These are phyloP conservation scores for Entelexis sorbosivorans DNA, from an alignment of 1,139 yeast genomes.

Conservation along the genomic window DNA sequence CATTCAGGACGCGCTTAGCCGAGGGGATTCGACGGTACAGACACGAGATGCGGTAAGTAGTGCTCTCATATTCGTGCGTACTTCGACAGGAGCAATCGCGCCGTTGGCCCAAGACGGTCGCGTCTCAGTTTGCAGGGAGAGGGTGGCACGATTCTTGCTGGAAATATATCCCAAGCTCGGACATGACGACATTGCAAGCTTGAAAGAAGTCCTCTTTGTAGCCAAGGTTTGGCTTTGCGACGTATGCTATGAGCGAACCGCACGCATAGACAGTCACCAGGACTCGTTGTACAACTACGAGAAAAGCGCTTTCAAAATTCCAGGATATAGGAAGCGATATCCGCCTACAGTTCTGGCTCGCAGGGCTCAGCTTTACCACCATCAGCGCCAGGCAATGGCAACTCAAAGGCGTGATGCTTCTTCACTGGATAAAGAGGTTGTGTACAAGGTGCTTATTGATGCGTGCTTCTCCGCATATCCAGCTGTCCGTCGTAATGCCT, in stretches of 20 bases:
- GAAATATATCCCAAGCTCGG: slow-evolving; percentile 41
- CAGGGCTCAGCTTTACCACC: slow-evolving; percentile 66
- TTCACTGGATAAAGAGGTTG: slow-evolving; percentile 39
- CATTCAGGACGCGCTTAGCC: not conserved
- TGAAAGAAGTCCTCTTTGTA: slow-evolving; percentile 55
- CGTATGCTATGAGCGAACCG: slow-evolving; percentile 63
- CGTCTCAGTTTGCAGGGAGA: slow-evolving; percentile 51
- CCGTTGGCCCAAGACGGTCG: slow-evolving; percentile 38
- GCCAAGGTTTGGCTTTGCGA: slow-evolving; percentile 75
- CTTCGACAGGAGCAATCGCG: slow-evolving; percentile 63
- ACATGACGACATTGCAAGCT: slow-evolving; percentile 59
- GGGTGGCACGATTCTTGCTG: slow-evolving; percentile 61
- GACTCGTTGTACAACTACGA: slow-evolving; percentile 39
- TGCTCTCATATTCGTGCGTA: slow-evolving; percentile 47
- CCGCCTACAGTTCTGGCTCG: slow-evolving; percentile 72
- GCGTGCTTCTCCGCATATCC: slow-evolving; percentile 58
- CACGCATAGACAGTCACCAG: slow-evolving; percentile 44
- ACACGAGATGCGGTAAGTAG: slow-evolving; percentile 34
- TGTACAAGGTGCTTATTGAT: slow-evolving; percentile 58
- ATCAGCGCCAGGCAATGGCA: slow-evolving; percentile 48
- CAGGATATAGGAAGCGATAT: slow-evolving; percentile 50
- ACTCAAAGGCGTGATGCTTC: slow-evolving; percentile 47
- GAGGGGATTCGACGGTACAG: not conserved
- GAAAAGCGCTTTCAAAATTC: slow-evolving; percentile 38
- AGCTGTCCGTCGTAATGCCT: slow-evolving; percentile 61